phyloP scores from a whole-genome alignment of 768 basidiomycete genomes.

The Neoboletus magnificus region DNA sequence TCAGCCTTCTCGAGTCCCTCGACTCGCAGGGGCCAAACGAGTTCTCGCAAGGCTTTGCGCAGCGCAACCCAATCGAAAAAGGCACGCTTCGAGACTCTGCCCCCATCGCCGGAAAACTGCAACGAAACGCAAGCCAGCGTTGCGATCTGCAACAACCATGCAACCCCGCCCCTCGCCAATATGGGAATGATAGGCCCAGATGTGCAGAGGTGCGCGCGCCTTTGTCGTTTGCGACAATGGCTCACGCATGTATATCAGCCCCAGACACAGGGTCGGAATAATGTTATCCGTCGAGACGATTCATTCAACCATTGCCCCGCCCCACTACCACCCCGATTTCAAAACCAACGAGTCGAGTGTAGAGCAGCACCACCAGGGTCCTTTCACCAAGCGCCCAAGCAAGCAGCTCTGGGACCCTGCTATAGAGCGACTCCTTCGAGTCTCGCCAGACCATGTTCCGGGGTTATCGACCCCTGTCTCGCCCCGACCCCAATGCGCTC shows the following conservation, averaged over 20 bases:
- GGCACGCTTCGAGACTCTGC: background rate
- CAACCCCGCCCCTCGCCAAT: background rate
- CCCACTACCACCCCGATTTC: constrained; percentile 3
- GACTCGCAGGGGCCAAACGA: background rate
- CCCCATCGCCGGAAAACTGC: background rate
- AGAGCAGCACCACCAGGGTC: background rate
- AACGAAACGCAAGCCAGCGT: background rate
- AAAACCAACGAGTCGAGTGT: background rate
- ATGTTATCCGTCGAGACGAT: background rate
- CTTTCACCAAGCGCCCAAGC: constrained; percentile 2
- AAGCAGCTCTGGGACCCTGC: background rate
- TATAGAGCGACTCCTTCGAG: background rate
- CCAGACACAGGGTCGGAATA: constrained; percentile 1
- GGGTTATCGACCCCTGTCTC: background rate
- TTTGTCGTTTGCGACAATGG: too few species aligned
- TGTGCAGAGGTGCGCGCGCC: constrained; percentile 7
- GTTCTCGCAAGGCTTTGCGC: background rate
- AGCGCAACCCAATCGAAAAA: background rate
- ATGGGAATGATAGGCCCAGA: background rate
- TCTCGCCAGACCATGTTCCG: constrained; percentile 4
- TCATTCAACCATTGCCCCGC: background rate
- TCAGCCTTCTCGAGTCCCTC: background rate
- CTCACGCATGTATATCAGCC: background rate
- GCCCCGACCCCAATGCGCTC: background rate
- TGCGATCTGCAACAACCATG: background rate